Percentiles rank a stretch among this genome's conserved stretches.
Conservation (phyloP, 805 yeast species). For the Ogataea corticis region DNA sequence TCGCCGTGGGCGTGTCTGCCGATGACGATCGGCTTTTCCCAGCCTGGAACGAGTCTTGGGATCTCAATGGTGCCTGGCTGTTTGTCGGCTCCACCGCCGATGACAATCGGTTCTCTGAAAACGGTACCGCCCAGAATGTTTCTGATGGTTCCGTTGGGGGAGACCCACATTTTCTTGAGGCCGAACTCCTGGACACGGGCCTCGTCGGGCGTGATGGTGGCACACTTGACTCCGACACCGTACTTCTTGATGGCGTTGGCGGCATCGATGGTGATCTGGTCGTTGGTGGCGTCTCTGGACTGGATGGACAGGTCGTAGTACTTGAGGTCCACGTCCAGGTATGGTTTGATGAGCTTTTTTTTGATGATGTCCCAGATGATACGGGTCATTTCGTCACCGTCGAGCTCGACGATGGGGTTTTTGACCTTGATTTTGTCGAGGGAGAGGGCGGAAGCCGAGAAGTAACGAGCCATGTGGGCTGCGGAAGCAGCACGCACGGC, state of each 20-base stretch:
- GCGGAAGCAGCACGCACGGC: neutral
- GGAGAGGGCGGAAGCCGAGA: constrained; percentile 27
- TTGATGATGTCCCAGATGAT: constrained; percentile 80
- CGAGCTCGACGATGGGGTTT: constrained; percentile 74
- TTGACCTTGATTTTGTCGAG: constrained; percentile 65
- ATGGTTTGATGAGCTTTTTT: constrained; percentile 65
- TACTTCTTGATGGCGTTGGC: constrained; percentile 72
- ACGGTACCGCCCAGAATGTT: constrained; percentile 82
- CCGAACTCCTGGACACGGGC: constrained; percentile 72
- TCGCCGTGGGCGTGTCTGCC: constrained; percentile 89
- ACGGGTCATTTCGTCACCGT: constrained; percentile 87
- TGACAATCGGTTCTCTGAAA: constrained; percentile 81
- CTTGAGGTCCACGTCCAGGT: constrained; percentile 69
- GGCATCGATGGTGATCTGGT: constrained; percentile 73
- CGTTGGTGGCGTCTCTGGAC: constrained; percentile 69
- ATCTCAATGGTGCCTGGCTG: constrained; percentile 44
- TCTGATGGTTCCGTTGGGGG: constrained; percentile 84
- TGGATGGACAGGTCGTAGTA: constrained; percentile 73
- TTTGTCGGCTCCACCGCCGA: constrained; percentile 42
- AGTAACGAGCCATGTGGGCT: constrained; percentile 20
- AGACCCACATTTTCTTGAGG: constrained; percentile 79
- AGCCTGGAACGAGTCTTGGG: constrained; percentile 74
- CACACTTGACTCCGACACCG: constrained; percentile 84
- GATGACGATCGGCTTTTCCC: constrained; percentile 81
- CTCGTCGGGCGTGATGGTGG: constrained; percentile 85